These are phyloP conservation scores for Trichoderma orchidacearum DNA, from an alignment of 495 filamentous ascomycete species.

Conservation along the genomic window DNA sequence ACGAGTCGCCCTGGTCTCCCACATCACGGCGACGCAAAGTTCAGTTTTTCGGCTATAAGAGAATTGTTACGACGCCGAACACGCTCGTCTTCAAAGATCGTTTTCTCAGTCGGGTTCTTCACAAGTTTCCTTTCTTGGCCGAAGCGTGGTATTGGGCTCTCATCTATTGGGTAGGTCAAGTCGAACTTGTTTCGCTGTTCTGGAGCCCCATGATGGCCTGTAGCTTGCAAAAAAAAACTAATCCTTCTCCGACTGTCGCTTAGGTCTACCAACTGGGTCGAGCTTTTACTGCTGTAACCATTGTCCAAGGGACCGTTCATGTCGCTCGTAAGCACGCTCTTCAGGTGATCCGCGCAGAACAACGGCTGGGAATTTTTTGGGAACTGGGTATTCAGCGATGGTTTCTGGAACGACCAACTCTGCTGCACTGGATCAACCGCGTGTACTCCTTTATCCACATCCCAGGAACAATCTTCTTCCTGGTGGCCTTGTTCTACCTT, in stretches of 20 bases:
- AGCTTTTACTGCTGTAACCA: conserved; percentile 39
- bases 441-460: conserved; percentile 75
- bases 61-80: neutral
- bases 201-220: no score
- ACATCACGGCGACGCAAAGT: neutral
- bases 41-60: neutral
- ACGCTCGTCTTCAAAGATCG: conserved; percentile 2
- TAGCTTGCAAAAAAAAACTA: no score
- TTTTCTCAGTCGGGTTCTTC: conserved; percentile 31
- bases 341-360: conserved; percentile 43
- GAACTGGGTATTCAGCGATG: conserved; percentile 43
- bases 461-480: conserved; percentile 52
- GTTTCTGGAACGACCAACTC: conserved; percentile 25
- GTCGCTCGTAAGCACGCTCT: conserved; percentile 33
- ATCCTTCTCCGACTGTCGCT: neutral
- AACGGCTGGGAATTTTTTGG: conserved; percentile 51
- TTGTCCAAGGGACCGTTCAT: conserved; percentile 10
- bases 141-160: conserved; percentile 75
- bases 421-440: conserved; percentile 37
- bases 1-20: neutral
- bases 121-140: conserved; percentile 59
- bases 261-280: conserved; percentile 1
- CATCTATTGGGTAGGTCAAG: conserved; percentile 37
- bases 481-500: conserved; percentile 50
- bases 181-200: neutral